These are phyloP conservation scores for Nitzschia inconspicua DNA, from an alignment of 108 stramenopile genomes.

Conservation along the genomic window DNA sequence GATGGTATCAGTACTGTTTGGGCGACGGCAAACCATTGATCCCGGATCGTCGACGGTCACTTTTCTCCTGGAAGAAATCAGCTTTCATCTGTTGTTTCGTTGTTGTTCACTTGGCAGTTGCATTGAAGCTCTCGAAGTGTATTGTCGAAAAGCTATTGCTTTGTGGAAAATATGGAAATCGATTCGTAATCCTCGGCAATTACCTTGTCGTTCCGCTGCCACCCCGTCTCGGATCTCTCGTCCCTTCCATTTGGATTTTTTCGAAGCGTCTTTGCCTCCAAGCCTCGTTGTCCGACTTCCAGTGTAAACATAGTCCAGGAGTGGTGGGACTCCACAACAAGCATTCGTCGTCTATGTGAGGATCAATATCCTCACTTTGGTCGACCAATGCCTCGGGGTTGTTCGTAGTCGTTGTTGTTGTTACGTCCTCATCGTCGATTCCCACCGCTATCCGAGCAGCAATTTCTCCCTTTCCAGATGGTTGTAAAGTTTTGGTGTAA, in stretches of 20 bases:
- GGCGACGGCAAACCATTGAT: too few species aligned
- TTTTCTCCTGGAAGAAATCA: too few species aligned
- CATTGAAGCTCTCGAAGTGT: too few species aligned
- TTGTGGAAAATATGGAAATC: too few species aligned
- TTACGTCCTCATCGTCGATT: neutral
- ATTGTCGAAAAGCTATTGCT: too few species aligned
- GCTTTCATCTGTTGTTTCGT: too few species aligned
- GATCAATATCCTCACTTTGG: neutral
- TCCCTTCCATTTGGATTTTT: conserved; percentile 9
- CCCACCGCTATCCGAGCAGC: conserved; percentile 6
- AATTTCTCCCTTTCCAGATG: conserved; percentile 6
- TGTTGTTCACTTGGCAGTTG: too few species aligned
- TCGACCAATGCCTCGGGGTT: neutral
- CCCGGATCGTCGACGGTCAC: too few species aligned
- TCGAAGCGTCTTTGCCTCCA: conserved; percentile 12
- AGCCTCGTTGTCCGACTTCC: conserved; percentile 12
- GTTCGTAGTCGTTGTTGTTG: neutral
- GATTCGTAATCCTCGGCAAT: neutral
- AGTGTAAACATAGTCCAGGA: conserved; percentile 10
- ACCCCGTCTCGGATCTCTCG: conserved; percentile 10
- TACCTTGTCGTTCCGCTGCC: conserved; percentile 3
- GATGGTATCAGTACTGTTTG: too few species aligned
- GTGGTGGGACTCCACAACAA: conserved; percentile 7
- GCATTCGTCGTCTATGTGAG: conserved; percentile 6
- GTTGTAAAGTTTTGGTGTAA: conserved; percentile 9